A percentile compares a stretch with the other conserved stretches of the same genome.
Evolutionary conservation across 2,329 filamentous ascomycete species (phyloP).

Genomic region (Fusarium verrucosum): DNA sequence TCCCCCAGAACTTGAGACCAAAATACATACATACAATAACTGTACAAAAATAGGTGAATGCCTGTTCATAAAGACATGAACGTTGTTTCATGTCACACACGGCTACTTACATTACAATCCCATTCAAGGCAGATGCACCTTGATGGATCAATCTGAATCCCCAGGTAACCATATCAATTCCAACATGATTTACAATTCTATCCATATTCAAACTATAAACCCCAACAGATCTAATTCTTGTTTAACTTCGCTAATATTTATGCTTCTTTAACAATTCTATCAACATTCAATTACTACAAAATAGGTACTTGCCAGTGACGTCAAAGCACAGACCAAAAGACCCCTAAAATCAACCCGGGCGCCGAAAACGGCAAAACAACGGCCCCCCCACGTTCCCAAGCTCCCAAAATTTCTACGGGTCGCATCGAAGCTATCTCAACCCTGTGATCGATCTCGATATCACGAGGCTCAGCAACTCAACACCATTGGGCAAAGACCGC

Average conservation of each 20-base stretch:
- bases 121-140: not conserved
- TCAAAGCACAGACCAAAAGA: constrained; percentile 13
- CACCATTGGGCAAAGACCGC: constrained; percentile 23
- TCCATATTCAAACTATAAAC: no score
- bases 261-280: no score
- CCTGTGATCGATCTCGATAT: constrained; percentile 31
- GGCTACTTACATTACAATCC: not conserved
- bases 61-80: not conserved
- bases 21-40: not conserved
- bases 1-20: no score
- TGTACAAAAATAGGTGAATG: not conserved
- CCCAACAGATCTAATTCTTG: no score
- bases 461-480: constrained; percentile 29
- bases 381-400: constrained; percentile 38
- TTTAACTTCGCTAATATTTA: no score
- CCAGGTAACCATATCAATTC: not conserved
- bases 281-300: not conserved
- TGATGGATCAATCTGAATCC: not conserved
- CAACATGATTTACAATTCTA: not conserved
- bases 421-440: constrained; percentile 13
- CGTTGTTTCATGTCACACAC: not conserved
- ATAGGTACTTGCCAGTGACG: constrained; percentile 21
- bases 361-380: constrained; percentile 34
- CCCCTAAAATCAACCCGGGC: constrained; percentile 24
- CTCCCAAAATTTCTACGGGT: constrained; percentile 30